A percentile compares a stretch with the other conserved stretches of the same genome.
Conservation (phyloP, 2,329 filamentous ascomycete genomes). For the Stemphylium beticola region DNA sequence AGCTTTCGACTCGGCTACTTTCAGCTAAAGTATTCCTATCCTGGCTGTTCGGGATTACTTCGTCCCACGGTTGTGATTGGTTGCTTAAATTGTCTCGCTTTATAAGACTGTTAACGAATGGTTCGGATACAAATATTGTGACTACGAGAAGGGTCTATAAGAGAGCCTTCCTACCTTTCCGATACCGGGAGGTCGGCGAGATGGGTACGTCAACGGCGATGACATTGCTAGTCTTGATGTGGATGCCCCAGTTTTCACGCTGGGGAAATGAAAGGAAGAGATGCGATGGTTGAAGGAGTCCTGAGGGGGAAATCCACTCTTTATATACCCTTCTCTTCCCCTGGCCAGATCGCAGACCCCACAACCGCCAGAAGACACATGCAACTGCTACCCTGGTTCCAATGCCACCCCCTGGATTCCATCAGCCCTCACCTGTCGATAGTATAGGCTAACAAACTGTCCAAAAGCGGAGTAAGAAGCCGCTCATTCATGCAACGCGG, state of each 20-base stretch:
- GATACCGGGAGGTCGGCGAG: no score
- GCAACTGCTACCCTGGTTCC: background rate
- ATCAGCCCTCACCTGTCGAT: background rate
- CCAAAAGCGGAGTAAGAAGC: background rate
- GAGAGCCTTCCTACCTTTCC: no score
- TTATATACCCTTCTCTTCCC: background rate
- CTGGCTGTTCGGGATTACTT: no score
- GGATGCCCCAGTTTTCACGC: background rate
- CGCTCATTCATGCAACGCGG: background rate
- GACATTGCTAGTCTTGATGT: no score
- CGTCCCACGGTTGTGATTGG: no score
- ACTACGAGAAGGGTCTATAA: no score
- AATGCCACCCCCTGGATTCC: background rate
- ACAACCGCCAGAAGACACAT: background rate
- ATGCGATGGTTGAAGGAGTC: background rate
- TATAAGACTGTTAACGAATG: no score
- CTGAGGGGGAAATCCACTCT: background rate
- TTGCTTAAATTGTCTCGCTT: no score
- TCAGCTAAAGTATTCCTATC: no score
- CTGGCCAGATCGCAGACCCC: background rate
- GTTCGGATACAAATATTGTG: no score
- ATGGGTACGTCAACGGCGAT: no score
- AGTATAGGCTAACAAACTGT: background rate
- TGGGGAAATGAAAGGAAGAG: background rate
- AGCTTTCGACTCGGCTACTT: no score